Conservation (phyloP, 768 basidiomycete genomes). For the Paxillus involutus region DNA sequence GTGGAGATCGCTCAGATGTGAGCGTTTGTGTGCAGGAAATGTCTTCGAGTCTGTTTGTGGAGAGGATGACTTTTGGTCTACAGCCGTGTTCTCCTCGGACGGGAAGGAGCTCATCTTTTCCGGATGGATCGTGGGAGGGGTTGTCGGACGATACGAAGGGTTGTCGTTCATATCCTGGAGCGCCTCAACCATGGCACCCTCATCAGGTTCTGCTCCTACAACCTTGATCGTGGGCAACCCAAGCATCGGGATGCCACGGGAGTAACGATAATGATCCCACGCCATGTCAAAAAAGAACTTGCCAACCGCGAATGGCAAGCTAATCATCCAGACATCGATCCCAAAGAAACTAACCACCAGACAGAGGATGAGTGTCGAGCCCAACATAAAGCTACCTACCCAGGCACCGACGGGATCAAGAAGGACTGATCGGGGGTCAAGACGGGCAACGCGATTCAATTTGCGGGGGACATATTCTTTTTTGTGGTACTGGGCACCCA, state of each 20-base stretch:
- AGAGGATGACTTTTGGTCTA: background rate
- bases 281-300: constrained; percentile 70
- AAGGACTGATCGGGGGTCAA: constrained; percentile 61
- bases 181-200: background rate
- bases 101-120: background rate
- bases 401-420: constrained; percentile 73
- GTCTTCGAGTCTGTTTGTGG: background rate
- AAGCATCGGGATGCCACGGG: constrained; percentile 22
- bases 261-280: constrained; percentile 55
- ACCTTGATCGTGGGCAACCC: background rate
- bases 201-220: background rate
- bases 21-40: background rate
- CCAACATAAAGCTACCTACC: constrained; percentile 69
- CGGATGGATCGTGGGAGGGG: background rate
- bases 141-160: background rate
- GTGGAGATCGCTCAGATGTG: background rate
- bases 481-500: constrained; percentile 58
- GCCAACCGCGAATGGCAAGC: constrained; percentile 71
- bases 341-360: constrained; percentile 76
- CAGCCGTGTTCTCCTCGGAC: constrained; percentile 3
- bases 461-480: constrained; percentile 52
- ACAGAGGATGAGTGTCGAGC: constrained; percentile 65
- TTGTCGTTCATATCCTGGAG: background rate
- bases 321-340: constrained; percentile 83
- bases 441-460: constrained; percentile 35